Conservation (phyloP, 208 protist genomes). For the Crithidia acanthocephali region DNA sequence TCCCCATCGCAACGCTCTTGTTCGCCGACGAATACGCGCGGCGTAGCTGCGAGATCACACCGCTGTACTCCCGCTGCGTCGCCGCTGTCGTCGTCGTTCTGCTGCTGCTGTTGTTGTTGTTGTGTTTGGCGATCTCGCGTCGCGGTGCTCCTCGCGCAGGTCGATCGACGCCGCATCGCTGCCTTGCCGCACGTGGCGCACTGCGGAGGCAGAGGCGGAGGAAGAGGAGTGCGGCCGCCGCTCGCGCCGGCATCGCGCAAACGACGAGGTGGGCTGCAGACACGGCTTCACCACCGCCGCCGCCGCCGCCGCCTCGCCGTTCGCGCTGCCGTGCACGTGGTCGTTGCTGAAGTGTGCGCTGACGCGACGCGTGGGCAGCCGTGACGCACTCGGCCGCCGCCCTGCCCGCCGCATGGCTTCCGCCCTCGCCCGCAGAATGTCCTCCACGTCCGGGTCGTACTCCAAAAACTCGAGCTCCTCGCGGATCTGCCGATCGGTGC, state of each 20-base stretch:
- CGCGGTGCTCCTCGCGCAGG: background rate
- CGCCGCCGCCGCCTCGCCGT: too few relatives aligned
- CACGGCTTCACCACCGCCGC: slow-evolving; percentile 2
- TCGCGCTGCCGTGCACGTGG: background rate
- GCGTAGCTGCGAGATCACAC: slow-evolving; percentile 6
- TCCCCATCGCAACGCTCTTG: background rate
- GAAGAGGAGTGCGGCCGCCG: background rate
- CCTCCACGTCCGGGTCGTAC: slow-evolving; percentile 15
- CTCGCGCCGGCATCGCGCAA: background rate
- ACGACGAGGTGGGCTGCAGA: slow-evolving; percentile 16
- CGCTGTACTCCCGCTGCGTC: background rate
- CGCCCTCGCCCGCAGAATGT: slow-evolving; percentile 5
- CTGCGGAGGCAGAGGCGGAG: background rate
- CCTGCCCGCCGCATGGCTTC: slow-evolving; percentile 17
- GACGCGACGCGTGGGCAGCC: slow-evolving; percentile 3
- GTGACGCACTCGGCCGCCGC: slow-evolving; percentile 4
- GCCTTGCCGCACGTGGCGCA: background rate
- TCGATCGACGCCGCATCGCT: background rate
- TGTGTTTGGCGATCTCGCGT: too few relatives aligned
- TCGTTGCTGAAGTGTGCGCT: slow-evolving; percentile 2
- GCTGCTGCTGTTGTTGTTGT: background rate
- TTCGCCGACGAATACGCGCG: slow-evolving; percentile 10
- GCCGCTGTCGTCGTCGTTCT: background rate
- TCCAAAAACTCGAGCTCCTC: background rate
- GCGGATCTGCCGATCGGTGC: background rate